Conservation (phyloP, 495 filamentous ascomycete species). For the Neurospora sp. region DNA sequence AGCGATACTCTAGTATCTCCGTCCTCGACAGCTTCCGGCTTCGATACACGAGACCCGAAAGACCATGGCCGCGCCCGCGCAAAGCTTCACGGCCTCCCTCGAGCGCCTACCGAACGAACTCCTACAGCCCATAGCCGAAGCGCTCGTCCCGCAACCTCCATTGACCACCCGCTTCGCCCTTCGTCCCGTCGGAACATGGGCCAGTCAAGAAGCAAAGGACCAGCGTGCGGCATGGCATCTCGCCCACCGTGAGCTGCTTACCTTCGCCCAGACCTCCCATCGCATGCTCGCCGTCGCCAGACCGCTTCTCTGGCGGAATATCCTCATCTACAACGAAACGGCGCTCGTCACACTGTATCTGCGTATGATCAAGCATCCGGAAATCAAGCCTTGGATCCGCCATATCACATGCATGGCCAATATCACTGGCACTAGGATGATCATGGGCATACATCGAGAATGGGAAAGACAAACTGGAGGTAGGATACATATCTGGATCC, state of each 20-base stretch:
- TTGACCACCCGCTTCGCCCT: conserved; percentile 23
- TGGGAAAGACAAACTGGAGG: conserved; percentile 17
- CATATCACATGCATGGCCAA: conserved; percentile 21
- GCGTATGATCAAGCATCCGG: conserved; percentile 11
- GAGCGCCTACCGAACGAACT: conserved; percentile 22
- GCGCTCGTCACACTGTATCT: conserved; percentile 15
- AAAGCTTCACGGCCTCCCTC: conserved; percentile 2
- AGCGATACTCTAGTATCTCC: background rate
- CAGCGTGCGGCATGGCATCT: conserved; percentile 21
- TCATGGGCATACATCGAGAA: conserved; percentile 9
- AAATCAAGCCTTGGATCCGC: conserved; percentile 20
- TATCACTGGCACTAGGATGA: conserved; percentile 8
- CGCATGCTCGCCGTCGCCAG: conserved; percentile 22
- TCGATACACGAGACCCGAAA: background rate
- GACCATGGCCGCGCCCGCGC: background rate
- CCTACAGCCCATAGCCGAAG: conserved; percentile 19
- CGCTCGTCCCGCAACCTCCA: conserved; percentile 14
- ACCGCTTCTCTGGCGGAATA: conserved; percentile 22
- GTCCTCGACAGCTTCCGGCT: background rate
- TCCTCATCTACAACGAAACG: conserved; percentile 17
- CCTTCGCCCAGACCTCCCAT: conserved; percentile 21
- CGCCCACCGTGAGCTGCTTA: conserved; percentile 14
- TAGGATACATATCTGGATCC: conserved; percentile 6
- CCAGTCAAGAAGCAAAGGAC: conserved; percentile 18
- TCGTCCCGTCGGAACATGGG: conserved; percentile 22